phyloP scores from a whole-genome alignment of 768 basidiomycete genomes.

The Kondoa malvinella region DNA sequence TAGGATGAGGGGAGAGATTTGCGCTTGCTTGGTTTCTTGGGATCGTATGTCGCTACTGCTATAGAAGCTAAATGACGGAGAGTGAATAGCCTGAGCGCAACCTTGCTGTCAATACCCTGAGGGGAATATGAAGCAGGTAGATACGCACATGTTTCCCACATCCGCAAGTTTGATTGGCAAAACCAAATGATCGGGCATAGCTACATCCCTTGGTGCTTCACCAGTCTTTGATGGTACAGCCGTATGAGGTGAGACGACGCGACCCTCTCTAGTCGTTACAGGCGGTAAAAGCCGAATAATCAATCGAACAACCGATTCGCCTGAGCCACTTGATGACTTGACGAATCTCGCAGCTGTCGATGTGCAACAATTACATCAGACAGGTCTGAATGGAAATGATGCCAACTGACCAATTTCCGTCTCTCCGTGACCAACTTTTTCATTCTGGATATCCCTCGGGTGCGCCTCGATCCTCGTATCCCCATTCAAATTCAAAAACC shows the following conservation, averaged over 20 bases:
- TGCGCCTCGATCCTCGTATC: conserved; percentile 9
- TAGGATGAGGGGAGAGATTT: background rate
- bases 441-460: conserved; percentile 1
- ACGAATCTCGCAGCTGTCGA: background rate
- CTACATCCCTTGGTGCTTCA: background rate
- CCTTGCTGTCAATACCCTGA: background rate
- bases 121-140: background rate
- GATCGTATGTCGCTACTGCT: background rate
- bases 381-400: background rate
- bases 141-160: background rate
- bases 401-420: background rate
- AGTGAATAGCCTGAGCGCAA: background rate
- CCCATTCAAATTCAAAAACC: conserved; percentile 3
- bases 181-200: conserved; percentile 4
- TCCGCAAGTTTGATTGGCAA: background rate
- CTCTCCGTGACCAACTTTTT: conserved; percentile 3
- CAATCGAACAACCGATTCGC: background rate
- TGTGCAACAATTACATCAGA: background rate
- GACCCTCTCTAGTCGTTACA: background rate
- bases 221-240: background rate
- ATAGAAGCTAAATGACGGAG: conserved; percentile 1
- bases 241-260: background rate
- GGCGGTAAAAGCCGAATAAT: conserved; percentile 2
- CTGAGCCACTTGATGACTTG: background rate
- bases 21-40: background rate